Conservation (phyloP, 768 basidiomycete species). For the Panaeolus papilionaceus region DNA sequence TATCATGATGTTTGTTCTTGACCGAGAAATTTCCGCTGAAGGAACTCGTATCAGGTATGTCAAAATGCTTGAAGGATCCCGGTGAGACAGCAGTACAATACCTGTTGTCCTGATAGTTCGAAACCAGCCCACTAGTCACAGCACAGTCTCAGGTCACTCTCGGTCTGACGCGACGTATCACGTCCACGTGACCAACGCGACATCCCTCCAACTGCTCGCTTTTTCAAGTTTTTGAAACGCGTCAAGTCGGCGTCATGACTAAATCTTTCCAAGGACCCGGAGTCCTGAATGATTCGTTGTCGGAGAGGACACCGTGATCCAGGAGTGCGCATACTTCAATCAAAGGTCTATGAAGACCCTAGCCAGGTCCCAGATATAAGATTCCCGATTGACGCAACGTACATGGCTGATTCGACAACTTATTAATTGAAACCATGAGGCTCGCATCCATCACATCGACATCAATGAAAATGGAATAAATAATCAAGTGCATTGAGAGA, state of each 20-base stretch:
- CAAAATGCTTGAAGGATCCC: no score
- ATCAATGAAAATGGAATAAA: background rate
- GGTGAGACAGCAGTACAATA: no score
- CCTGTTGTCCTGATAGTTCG: no score
- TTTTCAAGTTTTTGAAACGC: background rate
- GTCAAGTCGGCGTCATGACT: background rate
- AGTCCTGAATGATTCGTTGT: background rate
- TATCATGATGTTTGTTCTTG: no score
- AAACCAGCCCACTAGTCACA: no score
- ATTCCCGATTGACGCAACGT: background rate
- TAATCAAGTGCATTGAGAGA: background rate
- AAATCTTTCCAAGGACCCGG: background rate
- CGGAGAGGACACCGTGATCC: background rate
- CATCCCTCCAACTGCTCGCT: background rate
- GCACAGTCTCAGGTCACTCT: no score
- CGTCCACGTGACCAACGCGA: slow-evolving; percentile 8
- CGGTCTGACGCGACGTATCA: background rate
- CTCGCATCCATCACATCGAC: background rate
- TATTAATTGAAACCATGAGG: slow-evolving; percentile 7
- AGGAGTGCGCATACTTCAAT: background rate
- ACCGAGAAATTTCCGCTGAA: no score
- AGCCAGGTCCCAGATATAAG: background rate
- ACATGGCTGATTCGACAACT: background rate
- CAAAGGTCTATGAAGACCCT: background rate
- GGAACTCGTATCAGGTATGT: no score